Evolutionary conservation across 176 grass and related monocot species (phyloP).

Genomic region (Oryza coarctata): DNA sequence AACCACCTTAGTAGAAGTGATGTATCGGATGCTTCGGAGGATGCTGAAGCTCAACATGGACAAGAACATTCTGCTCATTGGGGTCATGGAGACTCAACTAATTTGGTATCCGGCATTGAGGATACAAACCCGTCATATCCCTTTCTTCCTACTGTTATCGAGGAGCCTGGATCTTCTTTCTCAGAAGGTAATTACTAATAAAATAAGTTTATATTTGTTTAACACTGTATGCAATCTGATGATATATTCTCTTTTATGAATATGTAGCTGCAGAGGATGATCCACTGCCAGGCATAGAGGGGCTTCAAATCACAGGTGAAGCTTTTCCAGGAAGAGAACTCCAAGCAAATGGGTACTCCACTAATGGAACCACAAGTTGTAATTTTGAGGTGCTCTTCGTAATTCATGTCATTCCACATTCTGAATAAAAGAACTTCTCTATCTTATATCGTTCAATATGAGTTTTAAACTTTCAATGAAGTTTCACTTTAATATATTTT

Average conservation of each 20-base stretch:
- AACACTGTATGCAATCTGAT: conserved; percentile 10
- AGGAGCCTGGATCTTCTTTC: conserved; percentile 90
- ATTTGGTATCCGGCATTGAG: conserved; percentile 55
- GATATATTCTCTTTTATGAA: neutral
- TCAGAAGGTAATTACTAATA: conserved; percentile 71
- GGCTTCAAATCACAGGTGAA: conserved; percentile 80
- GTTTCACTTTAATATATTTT: conserved; percentile 16
- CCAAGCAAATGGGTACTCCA: conserved; percentile 77
- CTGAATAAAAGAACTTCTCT: conserved; percentile 12
- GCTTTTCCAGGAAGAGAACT: conserved; percentile 83
- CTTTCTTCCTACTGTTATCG: conserved; percentile 83
- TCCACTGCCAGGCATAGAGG: conserved; percentile 71
- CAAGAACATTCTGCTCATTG: conserved; percentile 62
- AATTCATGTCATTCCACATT: conserved; percentile 15
- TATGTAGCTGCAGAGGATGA: conserved; percentile 80
- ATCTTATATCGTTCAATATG: neutral
- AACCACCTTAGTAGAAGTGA: conserved; percentile 49
- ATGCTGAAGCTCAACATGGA: conserved; percentile 30
- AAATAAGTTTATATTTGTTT: conserved; percentile 26
- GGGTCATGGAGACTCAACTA: conserved; percentile 59
- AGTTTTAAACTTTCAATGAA: conserved; percentile 16
- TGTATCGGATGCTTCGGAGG: conserved; percentile 50
- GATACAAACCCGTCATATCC: conserved; percentile 61
- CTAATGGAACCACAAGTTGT: conserved; percentile 82
- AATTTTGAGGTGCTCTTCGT: conserved; percentile 77